A percentile compares a stretch with the other conserved stretches of the same genome.
Conservation (phyloP, 495 filamentous ascomycete species). For the Viridothelium virens region DNA sequence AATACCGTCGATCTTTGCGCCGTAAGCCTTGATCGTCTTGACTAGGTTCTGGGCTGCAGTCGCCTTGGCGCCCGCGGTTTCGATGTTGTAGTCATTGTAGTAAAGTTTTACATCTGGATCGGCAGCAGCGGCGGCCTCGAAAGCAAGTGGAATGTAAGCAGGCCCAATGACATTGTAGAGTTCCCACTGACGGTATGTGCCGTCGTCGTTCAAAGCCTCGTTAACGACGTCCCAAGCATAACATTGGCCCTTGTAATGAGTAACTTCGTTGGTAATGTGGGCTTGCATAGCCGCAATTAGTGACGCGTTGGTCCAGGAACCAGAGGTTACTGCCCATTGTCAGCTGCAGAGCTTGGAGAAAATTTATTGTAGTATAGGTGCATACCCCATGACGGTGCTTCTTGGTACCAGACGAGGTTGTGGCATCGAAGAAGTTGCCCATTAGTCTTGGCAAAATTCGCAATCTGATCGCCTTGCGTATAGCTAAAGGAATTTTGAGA, state of each 20-base stretch:
- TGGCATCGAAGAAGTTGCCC: slow-evolving; percentile 29
- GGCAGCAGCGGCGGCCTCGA: slow-evolving; percentile 42
- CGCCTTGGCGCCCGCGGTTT: slow-evolving; percentile 36
- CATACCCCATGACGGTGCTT: slow-evolving; percentile 9
- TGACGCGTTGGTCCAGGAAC: slow-evolving; percentile 22
- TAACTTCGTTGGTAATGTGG: slow-evolving; percentile 29
- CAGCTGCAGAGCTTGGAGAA: slow-evolving; percentile 28
- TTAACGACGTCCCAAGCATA: slow-evolving; percentile 34
- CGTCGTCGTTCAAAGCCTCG: slow-evolving; percentile 32
- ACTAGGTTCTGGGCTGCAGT: slow-evolving; percentile 47
- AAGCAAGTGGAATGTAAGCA: slow-evolving; percentile 29
- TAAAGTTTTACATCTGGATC: slow-evolving; percentile 57
- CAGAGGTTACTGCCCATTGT: slow-evolving; percentile 21
- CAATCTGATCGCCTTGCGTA: slow-evolving; percentile 22
- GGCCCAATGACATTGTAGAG: slow-evolving; percentile 24
- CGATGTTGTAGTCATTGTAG: slow-evolving; percentile 62
- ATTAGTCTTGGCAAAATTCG: slow-evolving; percentile 19
- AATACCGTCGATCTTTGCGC: slow-evolving; percentile 54
- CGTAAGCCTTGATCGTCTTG: slow-evolving; percentile 43
- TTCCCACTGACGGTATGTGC: slow-evolving; percentile 17
- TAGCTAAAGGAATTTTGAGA: slow-evolving; percentile 31
- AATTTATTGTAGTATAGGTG: slow-evolving; percentile 11
- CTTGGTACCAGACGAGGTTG: slow-evolving; percentile 7
- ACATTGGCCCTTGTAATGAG: slow-evolving; percentile 24
- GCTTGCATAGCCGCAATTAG: slow-evolving; percentile 26